Evolutionary conservation across 1,284 basidiomycete species (phyloP).

Genomic region (Heterobasidion irregulare): DNA sequence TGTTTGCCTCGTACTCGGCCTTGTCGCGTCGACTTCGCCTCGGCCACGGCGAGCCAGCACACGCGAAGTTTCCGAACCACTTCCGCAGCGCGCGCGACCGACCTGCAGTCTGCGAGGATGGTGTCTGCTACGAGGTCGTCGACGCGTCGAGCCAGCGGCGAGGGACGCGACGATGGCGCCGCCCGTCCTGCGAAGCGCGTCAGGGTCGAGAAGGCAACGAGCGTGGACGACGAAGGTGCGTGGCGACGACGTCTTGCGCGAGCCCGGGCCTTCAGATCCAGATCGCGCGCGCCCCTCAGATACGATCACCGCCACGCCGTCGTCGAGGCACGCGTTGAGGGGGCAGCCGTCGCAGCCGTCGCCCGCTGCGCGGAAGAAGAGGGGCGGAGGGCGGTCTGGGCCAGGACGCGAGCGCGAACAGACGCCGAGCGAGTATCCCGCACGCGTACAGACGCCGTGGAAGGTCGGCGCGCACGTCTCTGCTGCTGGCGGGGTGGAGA

Average conservation of each 20-base stretch:
- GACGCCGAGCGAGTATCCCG: constrained; percentile 8
- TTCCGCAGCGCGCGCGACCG: no score
- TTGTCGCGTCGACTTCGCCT: no score
- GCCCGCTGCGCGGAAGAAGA: not conserved
- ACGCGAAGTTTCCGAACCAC: no score
- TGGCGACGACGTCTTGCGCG: no score
- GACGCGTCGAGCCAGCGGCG: not conserved
- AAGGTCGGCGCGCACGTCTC: constrained; percentile 82
- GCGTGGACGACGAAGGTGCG: no score
- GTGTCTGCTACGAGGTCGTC: not conserved
- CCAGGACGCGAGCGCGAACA: not conserved
- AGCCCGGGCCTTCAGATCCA: not conserved
- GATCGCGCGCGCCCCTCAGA: not conserved
- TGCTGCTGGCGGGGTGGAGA: constrained; percentile 72
- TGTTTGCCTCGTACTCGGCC: no score
- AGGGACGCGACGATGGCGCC: not conserved
- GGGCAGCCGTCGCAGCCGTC: not conserved
- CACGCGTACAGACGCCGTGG: constrained; percentile 34
- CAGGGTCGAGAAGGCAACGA: not conserved
- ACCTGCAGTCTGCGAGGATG: no score
- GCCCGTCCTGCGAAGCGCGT: not conserved
- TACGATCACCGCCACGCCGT: not conserved
- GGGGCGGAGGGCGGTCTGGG: not conserved
- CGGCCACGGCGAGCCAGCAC: no score
- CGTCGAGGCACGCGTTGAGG: not conserved